Base-by-base conservation (phyloP, 352 stramenopile species). In the Halophytophthora batemanensis region DNA sequence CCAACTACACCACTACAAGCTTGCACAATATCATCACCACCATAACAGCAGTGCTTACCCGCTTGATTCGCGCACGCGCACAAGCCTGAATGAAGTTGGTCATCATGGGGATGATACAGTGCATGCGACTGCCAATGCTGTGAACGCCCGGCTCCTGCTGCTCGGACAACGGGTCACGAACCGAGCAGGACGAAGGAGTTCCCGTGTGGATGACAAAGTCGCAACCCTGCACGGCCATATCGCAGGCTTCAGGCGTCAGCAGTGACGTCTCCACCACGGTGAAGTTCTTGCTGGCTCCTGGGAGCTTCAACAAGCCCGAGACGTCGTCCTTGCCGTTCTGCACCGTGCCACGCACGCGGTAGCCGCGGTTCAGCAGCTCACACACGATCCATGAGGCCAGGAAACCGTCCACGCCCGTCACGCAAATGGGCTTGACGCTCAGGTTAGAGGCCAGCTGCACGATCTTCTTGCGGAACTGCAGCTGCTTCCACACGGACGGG, bases 81-180 rank as follows among this genome's bases (percentile, higher is more conserved):
- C 85, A 95, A 0, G 85, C 82, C 48, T 92, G 83, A 53, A 95
- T 93, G 47, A 95, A 95, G 62, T 95, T 95, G 12, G 83, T 93
- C 85, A 95, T 95, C 83, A 95, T 95, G 12, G 85, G 85, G 28
- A 95, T 92, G 65, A 95, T 95, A 40, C 82, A 93, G 69, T 95
- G 85, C 80, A 95, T 92, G 21, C 85, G 82, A 50, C 85, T 95
- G 40, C 85, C 85, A 59, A 95, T 91, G 48, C 82, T 93, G 50
- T 95, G 84, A 18, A 95, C 85, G 2, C 82, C 85, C 1, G 85
- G 85, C 54, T 95, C 85, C 17, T 86, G 70, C 34, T 88, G 80
- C 57, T 95, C 85, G 19, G 85, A 93, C 12, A 93, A 57, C 25
- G 85, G 85, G 39, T 95, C 85, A 34, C 85, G 77, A 49, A 95